Conservation (phyloP, 257 asterid genomes). For the Rauvolfia tetraphylla region DNA sequence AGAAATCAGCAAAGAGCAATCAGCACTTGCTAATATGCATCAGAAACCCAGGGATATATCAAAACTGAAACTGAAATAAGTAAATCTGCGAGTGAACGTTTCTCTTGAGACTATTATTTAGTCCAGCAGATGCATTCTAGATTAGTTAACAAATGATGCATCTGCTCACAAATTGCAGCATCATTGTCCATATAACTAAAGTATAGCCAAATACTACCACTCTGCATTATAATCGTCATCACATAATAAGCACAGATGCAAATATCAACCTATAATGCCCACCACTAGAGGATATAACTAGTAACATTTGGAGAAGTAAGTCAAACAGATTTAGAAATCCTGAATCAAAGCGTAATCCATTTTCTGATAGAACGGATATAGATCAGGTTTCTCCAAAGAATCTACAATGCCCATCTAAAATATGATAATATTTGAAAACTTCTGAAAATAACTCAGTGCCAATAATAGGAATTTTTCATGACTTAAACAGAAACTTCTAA, state of each 20-base stretch:
- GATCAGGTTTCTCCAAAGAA: no score
- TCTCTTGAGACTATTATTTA: neutral
- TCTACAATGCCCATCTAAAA: neutral
- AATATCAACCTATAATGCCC: neutral
- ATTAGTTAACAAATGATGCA: neutral
- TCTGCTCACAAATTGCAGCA: neutral
- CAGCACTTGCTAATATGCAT: neutral
- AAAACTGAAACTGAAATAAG: slow-evolving; percentile 6
- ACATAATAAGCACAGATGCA: no score
- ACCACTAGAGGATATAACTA: neutral
- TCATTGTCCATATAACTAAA: neutral
- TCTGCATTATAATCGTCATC: neutral
- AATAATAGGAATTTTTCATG: neutral
- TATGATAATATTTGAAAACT: neutral
- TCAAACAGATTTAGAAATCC: no score
- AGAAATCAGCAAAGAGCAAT: slow-evolving; percentile 6
- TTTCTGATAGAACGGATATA: no score
- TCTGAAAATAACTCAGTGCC: neutral
- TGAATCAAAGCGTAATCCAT: no score
- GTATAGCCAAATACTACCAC: neutral
- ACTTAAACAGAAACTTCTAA: neutral
- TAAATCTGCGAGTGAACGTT: neutral
- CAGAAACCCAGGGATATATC: slow-evolving; percentile 1
- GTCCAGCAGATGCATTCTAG: neutral
- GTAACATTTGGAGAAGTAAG: no score